These are phyloP conservation scores for Xylariaceae sp. DNA, from an alignment of 2,329 filamentous ascomycete genomes.

Conservation along the genomic window DNA sequence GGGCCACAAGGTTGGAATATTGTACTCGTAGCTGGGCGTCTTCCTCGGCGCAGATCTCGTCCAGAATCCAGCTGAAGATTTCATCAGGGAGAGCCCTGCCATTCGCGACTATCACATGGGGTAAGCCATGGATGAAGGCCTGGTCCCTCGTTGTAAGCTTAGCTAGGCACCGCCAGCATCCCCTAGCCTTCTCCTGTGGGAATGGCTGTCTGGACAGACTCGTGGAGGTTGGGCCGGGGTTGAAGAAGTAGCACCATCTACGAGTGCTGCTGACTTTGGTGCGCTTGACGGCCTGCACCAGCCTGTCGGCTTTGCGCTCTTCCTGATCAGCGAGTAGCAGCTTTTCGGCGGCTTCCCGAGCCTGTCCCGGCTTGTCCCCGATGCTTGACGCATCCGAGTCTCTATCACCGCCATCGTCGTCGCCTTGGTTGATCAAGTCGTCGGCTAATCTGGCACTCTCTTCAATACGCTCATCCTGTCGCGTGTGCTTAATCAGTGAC, in stretches of 20 bases:
- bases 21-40: slow-evolving; percentile 49
- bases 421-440: slow-evolving; percentile 23
- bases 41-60: slow-evolving; percentile 49
- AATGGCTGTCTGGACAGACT: slow-evolving; percentile 24
- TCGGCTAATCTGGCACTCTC: slow-evolving; percentile 42
- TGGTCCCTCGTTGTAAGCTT: slow-evolving; percentile 46
- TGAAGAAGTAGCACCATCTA: slow-evolving; percentile 45
- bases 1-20: slow-evolving; percentile 49
- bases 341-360: slow-evolving; percentile 37
- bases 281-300: slow-evolving; percentile 41
- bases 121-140: slow-evolving; percentile 54
- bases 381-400: slow-evolving; percentile 19
- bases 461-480: slow-evolving; percentile 51
- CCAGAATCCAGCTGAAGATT: slow-evolving; percentile 58
- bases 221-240: slow-evolving; percentile 22
- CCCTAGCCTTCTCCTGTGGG: slow-evolving; percentile 29
- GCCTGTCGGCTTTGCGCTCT: slow-evolving; percentile 24
- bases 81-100: slow-evolving; percentile 50
- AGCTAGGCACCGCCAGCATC: slow-evolving; percentile 40
- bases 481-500: slow-evolving; percentile 51
- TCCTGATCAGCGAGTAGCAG: slow-evolving; percentile 24
- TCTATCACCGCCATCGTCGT: slow-evolving; percentile 7
- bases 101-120: slow-evolving; percentile 43
- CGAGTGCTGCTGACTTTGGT: slow-evolving; percentile 32
- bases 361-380: slow-evolving; percentile 28